Conservation (phyloP, 2,329 filamentous ascomycete genomes). For the Ambrosiella beaveri region DNA sequence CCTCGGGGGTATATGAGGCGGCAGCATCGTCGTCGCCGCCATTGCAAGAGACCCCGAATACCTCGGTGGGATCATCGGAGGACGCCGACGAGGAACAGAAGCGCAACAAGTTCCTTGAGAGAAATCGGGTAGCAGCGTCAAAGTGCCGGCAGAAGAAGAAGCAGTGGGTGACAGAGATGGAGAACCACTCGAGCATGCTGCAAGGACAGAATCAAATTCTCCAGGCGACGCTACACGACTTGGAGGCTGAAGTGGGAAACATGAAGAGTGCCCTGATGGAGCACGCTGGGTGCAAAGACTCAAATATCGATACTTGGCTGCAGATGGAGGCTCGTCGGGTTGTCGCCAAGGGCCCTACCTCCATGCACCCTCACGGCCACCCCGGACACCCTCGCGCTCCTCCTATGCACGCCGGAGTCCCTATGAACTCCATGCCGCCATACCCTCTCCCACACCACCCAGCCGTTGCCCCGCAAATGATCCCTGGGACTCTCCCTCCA, state of each 20-base stretch:
- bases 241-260: constrained; percentile 28
- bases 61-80: neutral
- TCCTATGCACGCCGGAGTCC: neutral
- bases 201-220: constrained; percentile 28
- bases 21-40: no score
- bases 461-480: constrained; percentile 6
- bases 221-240: constrained; percentile 25
- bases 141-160: constrained; percentile 57
- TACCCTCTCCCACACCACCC: constrained; percentile 1
- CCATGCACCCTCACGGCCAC: neutral
- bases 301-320: constrained; percentile 36
- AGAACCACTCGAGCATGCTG: constrained; percentile 27
- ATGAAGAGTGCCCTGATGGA: constrained; percentile 35
- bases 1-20: no score
- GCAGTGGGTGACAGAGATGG: constrained; percentile 32
- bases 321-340: constrained; percentile 33
- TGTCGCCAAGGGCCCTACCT: constrained; percentile 19
- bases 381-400: neutral
- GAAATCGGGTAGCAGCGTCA: constrained; percentile 55
- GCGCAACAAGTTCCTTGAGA: constrained; percentile 39
- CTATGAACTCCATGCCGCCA: neutral
- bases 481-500: neutral
- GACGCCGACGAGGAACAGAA: neutral
- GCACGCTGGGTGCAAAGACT: constrained; percentile 34
- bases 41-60: neutral